phyloP scores from a whole-genome alignment of 257 asterid genomes.

The Oldenlandia corymbosa region DNA sequence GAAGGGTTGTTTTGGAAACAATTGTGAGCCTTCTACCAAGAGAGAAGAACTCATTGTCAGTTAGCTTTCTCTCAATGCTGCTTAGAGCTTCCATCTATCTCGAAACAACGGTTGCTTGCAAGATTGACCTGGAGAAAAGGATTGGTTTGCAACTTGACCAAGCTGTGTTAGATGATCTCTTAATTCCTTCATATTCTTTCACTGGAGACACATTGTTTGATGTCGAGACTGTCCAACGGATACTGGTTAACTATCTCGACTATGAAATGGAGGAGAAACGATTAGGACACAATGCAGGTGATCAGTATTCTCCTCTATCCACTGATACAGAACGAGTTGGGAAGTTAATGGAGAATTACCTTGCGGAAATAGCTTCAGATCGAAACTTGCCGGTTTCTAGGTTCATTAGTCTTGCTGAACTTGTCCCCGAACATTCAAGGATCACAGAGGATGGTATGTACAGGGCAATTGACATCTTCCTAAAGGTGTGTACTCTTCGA shows the following conservation, averaged over 20 bases:
- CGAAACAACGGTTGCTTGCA: conserved; percentile 79
- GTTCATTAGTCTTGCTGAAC: conserved; percentile 53
- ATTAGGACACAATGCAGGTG: conserved; percentile 28
- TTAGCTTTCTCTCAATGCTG: conserved; percentile 83
- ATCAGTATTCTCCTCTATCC: conserved; percentile 26
- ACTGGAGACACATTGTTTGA: conserved; percentile 70
- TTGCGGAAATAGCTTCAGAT: conserved; percentile 69
- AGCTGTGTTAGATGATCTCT: conserved; percentile 67
- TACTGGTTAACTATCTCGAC: conserved; percentile 54
- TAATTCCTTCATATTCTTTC: conserved; percentile 65
- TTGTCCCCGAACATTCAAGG: conserved; percentile 61
- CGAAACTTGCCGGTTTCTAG: conserved; percentile 48
- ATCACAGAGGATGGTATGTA: conserved; percentile 81
- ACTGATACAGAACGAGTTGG: conserved; percentile 50
- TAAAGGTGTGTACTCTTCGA: conserved; percentile 47
- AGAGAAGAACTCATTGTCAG: conserved; percentile 65
- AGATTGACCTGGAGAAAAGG: conserved; percentile 83
- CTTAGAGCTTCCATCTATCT: conserved; percentile 72
- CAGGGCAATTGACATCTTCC: conserved; percentile 75
- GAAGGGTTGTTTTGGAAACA: conserved; percentile 75
- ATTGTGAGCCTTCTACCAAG: conserved; percentile 73
- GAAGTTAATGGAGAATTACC: conserved; percentile 60
- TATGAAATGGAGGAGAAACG: conserved; percentile 39
- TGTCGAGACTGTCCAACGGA: conserved; percentile 66
- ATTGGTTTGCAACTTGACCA: conserved; percentile 70